Percentiles rank a stretch among this genome's conserved stretches.
phyloP scores from a whole-genome alignment of 352 stramenopile species.

The Phytophthora tentaculata region DNA sequence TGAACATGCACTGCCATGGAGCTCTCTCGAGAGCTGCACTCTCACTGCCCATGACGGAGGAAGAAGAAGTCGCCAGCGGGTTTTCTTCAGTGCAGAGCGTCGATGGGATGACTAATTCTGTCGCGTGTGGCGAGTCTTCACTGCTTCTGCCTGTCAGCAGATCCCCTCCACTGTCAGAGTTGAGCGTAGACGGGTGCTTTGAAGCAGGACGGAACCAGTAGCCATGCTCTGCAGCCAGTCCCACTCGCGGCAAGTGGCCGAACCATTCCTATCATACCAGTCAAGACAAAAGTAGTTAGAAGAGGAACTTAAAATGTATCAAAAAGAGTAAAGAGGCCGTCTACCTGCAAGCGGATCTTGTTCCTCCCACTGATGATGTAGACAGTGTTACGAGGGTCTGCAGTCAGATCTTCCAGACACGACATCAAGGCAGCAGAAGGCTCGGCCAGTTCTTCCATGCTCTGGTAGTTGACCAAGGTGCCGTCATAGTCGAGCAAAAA shows the following conservation, averaged over 20 bases:
- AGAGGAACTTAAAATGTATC: too few relatives aligned
- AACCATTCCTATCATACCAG: constrained; percentile 75
- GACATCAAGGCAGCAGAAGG: constrained; percentile 61
- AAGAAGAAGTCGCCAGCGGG: constrained; percentile 26
- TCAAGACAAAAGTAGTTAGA: not conserved
- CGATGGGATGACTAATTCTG: constrained; percentile 9
- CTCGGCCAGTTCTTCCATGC: constrained; percentile 72
- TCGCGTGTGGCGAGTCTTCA: constrained; percentile 17
- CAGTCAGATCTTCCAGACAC: constrained; percentile 72
- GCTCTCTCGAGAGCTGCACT: constrained; percentile 35
- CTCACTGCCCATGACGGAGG: constrained; percentile 20
- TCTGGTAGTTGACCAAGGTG: constrained; percentile 83
- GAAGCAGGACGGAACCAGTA: constrained; percentile 83
- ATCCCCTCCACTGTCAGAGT: constrained; percentile 15
- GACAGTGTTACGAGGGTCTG: constrained; percentile 80
- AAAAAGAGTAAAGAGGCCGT: too few relatives aligned
- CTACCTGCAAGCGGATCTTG: constrained; percentile 69
- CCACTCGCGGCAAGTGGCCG: constrained; percentile 74
- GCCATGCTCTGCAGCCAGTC: constrained; percentile 78
- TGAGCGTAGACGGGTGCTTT: constrained; percentile 49
- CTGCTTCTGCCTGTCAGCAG: constrained; percentile 8
- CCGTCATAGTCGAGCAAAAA: constrained; percentile 90
- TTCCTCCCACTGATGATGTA: constrained; percentile 88
- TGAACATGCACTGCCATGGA: constrained; percentile 86
- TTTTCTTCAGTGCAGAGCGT: constrained; percentile 22